phyloP scores from a whole-genome alignment of 2,329 filamentous ascomycete genomes.

The Alternaria burnsii region DNA sequence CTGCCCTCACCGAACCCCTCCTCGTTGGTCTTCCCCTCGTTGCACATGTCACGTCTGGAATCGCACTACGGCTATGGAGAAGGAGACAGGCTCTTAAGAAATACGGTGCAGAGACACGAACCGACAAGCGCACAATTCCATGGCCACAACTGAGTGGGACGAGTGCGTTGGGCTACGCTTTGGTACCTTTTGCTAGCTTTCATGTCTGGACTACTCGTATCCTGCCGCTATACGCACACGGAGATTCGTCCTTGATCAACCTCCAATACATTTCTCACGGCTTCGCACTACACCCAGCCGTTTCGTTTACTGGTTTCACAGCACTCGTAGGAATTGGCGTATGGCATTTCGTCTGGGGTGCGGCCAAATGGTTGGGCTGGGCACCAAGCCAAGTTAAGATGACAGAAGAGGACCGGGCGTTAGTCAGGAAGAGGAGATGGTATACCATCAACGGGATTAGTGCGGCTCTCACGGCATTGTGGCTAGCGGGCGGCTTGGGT shows the following conservation, averaged over 20 bases:
- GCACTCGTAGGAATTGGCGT: constrained; percentile 72
- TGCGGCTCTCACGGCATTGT: constrained; percentile 68
- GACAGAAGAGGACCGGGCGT: constrained; percentile 59
- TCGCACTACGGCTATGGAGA: constrained; percentile 79
- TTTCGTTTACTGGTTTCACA: constrained; percentile 74
- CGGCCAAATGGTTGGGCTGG: constrained; percentile 79
- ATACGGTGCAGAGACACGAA: constrained; percentile 74
- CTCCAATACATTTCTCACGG: constrained; percentile 86
- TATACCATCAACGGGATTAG: constrained; percentile 74
- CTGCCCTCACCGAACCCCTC: constrained; percentile 75
- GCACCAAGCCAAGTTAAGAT: constrained; percentile 65
- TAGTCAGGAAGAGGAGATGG: constrained; percentile 71
- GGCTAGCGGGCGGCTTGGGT: constrained; percentile 82
- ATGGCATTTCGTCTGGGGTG: constrained; percentile 84
- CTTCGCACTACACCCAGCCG: constrained; percentile 73
- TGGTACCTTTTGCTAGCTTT: constrained; percentile 70
- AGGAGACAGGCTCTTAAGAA: constrained; percentile 74
- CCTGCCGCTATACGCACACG: constrained; percentile 78
- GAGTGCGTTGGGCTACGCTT: constrained; percentile 74
- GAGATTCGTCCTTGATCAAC: constrained; percentile 85
- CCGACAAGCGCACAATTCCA: constrained; percentile 58
- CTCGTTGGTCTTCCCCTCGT: constrained; percentile 78
- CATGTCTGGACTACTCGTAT: constrained; percentile 81
- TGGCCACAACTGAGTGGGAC: constrained; percentile 80
- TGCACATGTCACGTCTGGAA: constrained; percentile 78